Evolutionary conservation across 169 alveolate genomes (phyloP), one percentile per base, ranked within the genome.

Genomic region (Eimeria acervulina): DNA sequence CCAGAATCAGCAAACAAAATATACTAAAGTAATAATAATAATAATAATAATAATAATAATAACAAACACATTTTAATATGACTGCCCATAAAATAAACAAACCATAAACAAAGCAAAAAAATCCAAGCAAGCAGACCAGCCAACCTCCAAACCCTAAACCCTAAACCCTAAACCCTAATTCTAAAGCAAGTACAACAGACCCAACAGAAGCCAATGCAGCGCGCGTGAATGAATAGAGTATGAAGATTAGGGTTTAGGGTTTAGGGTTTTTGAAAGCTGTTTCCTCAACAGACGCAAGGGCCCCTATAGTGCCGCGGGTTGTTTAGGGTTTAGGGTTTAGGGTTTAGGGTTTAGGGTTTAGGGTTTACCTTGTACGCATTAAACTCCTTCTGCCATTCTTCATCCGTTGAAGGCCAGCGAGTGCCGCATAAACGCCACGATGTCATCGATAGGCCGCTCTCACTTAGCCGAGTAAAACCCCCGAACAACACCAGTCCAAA

Each of bases 401-500:
- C 97, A 63, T 96, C 94, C 63, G 87, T 94, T n/a, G n/a, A n/a
- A 1, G 99, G 99, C 59, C 97, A 97, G 44, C 96, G 90, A 40
- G 87, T 96, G 26, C 99, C 99, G 36, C 95, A 97, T 61, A 98
- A 98, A 23, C 97, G 95, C 99, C 99, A 98, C 87, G 97, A 97
- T 1, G 98, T 98, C 99, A 98, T 98, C 13, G 99, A 98, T 21
- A 98, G 97, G 51, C 99, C 99, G 85, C 99, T 97, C 90, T 97
- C 98, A 23, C 98, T 97, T 61, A 98, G 97, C 55, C 99, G 52
- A 31, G 99, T 98, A 96, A 98, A 98, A 21, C 99, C 99, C 40
- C 99, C 99, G 68, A 98, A 83, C 26, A 97, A 85, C 94, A 98
- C 97, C 70, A 98, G 97, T 0, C 97, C 97, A 83, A 98, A 97